Percentiles rank a stretch among this genome's conserved stretches.
Conservation (phyloP, 305 asterid genomes). For the Fraxinus baroniana region DNA sequence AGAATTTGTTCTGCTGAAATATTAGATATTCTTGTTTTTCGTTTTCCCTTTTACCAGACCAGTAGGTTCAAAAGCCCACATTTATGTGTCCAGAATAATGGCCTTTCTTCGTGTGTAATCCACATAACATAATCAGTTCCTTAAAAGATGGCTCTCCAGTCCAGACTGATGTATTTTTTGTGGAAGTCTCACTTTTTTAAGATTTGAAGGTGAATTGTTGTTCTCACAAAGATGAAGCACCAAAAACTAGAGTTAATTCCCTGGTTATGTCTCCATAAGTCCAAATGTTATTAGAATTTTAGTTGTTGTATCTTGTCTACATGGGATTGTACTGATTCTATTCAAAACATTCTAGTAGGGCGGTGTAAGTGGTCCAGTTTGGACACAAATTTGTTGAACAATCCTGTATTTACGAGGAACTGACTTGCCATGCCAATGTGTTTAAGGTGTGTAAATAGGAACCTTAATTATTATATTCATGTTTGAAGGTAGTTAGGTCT, state of each 20-base stretch:
- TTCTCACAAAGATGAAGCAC: neutral
- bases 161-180: neutral
- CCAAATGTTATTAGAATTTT: neutral
- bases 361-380: neutral
- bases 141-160: neutral
- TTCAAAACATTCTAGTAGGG: neutral
- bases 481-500: neutral
- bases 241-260: neutral
- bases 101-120: neutral
- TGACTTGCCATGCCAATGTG: neutral
- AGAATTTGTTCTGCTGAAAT: no score
- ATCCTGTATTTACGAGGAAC: neutral
- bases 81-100: no score
- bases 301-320: neutral
- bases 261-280: neutral
- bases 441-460: neutral
- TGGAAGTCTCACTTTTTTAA: neutral
- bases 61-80: no score
- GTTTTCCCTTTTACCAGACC: no score
- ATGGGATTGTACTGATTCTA: neutral
- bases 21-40: no score
- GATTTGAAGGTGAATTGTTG: neutral
- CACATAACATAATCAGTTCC: neutral
- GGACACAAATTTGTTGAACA: neutral
- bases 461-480: neutral